Base-by-base conservation (phyloP, 495 filamentous ascomycete species). In the Penicillium samsonianum region DNA sequence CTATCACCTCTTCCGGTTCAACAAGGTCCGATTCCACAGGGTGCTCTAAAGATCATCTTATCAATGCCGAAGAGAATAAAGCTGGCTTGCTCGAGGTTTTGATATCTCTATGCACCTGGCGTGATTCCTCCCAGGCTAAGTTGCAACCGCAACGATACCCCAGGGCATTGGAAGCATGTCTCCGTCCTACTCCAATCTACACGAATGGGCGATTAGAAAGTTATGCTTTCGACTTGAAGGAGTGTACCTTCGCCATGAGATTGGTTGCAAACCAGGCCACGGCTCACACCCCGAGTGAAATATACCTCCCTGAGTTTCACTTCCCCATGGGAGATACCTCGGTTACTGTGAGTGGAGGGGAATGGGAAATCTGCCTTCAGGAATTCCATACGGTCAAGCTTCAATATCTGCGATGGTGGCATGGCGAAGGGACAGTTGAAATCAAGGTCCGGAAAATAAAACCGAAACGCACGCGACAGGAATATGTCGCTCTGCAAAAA, bases 281-380 rank as follows among this genome's bases (percentile, higher is more conserved):
- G 0, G 75, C 87, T 41, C 82, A 87, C 1, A 67, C 74, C 7
- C 90, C 92, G 2, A 98, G 92, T 0, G 85, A 90, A 55, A 83
- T 97, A 12, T 96, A 90, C 64, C 76, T 98, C 0, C 95, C 94
- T 0, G 90, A 91, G 26, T 96, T 91, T 68, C 94, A 98, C 74
- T 98, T 97, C 66, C 93, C 95, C 5, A 83, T 84, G 33, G 79
- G 82, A 11, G 74, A 80, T 5, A 88, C 86, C 30, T 73, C 71
- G 4, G 84, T 98, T 7, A 81, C 86, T 22, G 87, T 91, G 40
- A 91, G 84, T 65, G 88, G 87, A 4, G 95, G 95, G 0, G 93
- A 93, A 65, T 97, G 92, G 93, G 83, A 86, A 25, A 88, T 96
- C 62, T 86, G 85, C 64, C 78, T 74, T 14, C 84, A 89, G 30